A percentile compares a stretch with the other conserved stretches of the same genome.
These are phyloP conservation scores for Platanthera guangdongensis DNA, from an alignment of 106 monocot species.

Conservation along the genomic window DNA sequence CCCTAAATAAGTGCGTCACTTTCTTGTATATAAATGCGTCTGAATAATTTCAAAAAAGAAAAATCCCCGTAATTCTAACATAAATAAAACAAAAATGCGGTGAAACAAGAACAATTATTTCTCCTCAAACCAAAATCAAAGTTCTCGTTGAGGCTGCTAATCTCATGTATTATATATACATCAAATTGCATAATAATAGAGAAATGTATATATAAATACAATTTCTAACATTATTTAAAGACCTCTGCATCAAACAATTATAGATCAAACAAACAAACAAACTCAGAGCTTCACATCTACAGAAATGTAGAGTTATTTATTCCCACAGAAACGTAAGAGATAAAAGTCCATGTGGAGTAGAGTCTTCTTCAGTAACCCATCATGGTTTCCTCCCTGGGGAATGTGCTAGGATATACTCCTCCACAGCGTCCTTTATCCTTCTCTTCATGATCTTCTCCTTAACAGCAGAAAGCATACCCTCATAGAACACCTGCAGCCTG, in stretches of 20 bases:
- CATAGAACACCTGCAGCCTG: constrained; percentile 60
- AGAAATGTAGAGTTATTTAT: background rate
- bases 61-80: too few species aligned
- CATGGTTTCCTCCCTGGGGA: constrained; percentile 30
- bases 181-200: too few species aligned
- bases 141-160: too few species aligned
- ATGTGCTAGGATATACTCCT: constrained; percentile 40
- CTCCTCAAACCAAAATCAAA: too few species aligned
- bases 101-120: too few species aligned
- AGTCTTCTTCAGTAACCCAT: background rate
- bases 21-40: too few species aligned
- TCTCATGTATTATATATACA: too few species aligned
- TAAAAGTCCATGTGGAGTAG: background rate
- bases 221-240: background rate
- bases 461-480: constrained; percentile 44
- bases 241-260: background rate
- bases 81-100: too few species aligned
- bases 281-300: background rate
- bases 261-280: background rate
- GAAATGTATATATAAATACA: background rate
- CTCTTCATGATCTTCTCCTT: constrained; percentile 68
- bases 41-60: too few species aligned
- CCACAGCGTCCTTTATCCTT: constrained; percentile 47
- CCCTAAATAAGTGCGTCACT: too few species aligned
- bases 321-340: background rate